A percentile compares a stretch with the other conserved stretches of the same genome.
These are phyloP conservation scores for Apiotrichum akiyoshidainum DNA, from an alignment of 1,284 basidiomycete species.

Conservation along the genomic window DNA sequence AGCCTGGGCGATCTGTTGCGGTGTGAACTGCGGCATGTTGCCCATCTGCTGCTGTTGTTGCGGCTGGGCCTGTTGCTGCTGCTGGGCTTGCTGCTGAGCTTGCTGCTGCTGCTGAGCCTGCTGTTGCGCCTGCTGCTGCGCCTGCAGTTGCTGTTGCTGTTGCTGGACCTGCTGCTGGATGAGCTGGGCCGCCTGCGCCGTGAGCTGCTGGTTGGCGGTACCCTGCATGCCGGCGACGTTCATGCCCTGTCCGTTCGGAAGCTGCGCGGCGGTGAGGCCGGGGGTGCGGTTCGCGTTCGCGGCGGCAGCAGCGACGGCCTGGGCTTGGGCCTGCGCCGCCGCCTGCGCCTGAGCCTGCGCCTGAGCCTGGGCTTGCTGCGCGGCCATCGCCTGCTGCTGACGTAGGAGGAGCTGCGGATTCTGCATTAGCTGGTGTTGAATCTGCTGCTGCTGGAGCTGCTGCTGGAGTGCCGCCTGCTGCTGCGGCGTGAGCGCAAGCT, in stretches of 20 bases:
- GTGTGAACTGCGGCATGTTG: constrained; percentile 2
- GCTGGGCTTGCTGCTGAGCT: constrained; percentile 22
- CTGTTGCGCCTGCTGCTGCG: constrained; percentile 17
- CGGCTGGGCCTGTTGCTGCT: constrained; percentile 16
- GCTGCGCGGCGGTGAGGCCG: constrained; percentile 10
- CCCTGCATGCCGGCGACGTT: constrained; percentile 8
- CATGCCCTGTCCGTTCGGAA: constrained; percentile 5
- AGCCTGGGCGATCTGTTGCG: neutral
- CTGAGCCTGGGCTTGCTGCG: constrained; percentile 9
- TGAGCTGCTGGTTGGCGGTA: constrained; percentile 10
- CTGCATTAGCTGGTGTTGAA: constrained; percentile 10
- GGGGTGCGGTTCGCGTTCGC: constrained; percentile 9
- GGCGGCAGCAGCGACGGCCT: constrained; percentile 7
- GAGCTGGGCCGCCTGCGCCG: constrained; percentile 16
- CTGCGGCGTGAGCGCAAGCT: constrained; percentile 13
- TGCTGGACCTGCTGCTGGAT: constrained; percentile 18
- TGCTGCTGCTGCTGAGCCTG: constrained; percentile 21
- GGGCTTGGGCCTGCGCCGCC: constrained; percentile 2
- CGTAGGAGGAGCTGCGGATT: constrained; percentile 15
- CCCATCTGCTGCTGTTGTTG: neutral
- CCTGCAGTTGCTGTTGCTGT: constrained; percentile 14
- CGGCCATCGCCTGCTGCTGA: constrained; percentile 16
- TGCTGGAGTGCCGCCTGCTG: constrained; percentile 23
- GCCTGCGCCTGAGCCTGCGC: constrained; percentile 7
- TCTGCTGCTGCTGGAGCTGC: constrained; percentile 18